phyloP scores from a whole-genome alignment of 1,284 basidiomycete genomes.

The Sanghuangporus sanghuang region DNA sequence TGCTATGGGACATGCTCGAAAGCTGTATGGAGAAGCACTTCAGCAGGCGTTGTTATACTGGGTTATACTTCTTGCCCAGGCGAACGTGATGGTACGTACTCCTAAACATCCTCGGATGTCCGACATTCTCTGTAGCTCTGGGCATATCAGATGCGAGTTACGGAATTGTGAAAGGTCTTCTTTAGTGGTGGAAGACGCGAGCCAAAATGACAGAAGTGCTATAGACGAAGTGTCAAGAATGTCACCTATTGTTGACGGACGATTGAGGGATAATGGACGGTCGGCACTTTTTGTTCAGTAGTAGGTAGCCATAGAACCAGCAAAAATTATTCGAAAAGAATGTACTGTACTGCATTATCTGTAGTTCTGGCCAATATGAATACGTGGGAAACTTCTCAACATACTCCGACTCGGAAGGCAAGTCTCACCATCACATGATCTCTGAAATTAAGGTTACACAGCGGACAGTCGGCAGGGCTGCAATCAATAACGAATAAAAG shows the following conservation, averaged over 20 bases:
- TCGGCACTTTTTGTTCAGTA: neutral
- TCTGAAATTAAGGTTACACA: too few species aligned
- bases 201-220: neutral
- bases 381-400: too few species aligned
- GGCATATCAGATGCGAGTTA: neutral
- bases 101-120: conserved; percentile 40
- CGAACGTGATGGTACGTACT: conserved; percentile 43
- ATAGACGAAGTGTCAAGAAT: conserved; percentile 5
- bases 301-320: neutral
- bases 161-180: neutral
- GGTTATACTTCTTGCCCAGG: conserved; percentile 17
- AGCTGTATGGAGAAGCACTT: neutral
- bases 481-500: too few species aligned
- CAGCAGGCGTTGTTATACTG: neutral
- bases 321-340: neutral
- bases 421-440: too few species aligned
- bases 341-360: too few species aligned
- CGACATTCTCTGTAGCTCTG: neutral
- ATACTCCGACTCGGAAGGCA: too few species aligned
- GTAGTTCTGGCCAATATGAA: too few species aligned
- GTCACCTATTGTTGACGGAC: conserved; percentile 5
- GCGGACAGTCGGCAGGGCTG: too few species aligned
- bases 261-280: conserved; percentile 12
- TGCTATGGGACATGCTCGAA: neutral
- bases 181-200: neutral